Evolutionary conservation across 371 early-diverging fungal genomes (phyloP).

Genomic region (Apophysomyces ossiformis): DNA sequence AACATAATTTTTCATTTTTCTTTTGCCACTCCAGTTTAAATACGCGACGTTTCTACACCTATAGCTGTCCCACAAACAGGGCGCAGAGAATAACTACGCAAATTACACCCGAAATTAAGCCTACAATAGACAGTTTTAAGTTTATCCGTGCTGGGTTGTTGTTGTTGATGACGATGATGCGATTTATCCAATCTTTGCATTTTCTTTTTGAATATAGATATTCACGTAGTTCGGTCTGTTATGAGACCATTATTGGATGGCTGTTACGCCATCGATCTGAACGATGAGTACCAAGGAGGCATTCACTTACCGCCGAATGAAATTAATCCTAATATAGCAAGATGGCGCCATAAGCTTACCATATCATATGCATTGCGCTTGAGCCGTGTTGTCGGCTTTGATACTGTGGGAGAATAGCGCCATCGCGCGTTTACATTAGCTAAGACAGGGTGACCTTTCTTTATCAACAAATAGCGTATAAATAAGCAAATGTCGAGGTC

Average conservation of each 20-base stretch:
- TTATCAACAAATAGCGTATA: neutral
- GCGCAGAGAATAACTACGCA: no score
- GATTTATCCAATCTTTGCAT: no score
- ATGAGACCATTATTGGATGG: neutral
- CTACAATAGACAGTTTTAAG: no score
- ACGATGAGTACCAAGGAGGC: neutral
- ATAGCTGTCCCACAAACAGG: no score
- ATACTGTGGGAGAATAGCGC: constrained; percentile 15
- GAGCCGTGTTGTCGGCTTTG: neutral
- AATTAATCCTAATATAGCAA: neutral
- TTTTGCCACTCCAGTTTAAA: no score
- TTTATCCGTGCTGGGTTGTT: no score
- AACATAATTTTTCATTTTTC: no score
- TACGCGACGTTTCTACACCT: no score
- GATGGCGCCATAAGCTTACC: neutral
- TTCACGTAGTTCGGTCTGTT: constrained; percentile 24
- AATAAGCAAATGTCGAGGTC: neutral
- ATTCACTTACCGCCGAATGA: neutral
- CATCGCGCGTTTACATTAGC: constrained; percentile 11
- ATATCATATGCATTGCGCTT: neutral
- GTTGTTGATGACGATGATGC: no score
- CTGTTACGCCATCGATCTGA: neutral
- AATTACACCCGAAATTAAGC: no score
- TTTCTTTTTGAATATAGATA: no score
- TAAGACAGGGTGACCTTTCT: neutral